Conservation (phyloP, 1,284 basidiomycete genomes). For the Phylloporus sp. region DNA sequence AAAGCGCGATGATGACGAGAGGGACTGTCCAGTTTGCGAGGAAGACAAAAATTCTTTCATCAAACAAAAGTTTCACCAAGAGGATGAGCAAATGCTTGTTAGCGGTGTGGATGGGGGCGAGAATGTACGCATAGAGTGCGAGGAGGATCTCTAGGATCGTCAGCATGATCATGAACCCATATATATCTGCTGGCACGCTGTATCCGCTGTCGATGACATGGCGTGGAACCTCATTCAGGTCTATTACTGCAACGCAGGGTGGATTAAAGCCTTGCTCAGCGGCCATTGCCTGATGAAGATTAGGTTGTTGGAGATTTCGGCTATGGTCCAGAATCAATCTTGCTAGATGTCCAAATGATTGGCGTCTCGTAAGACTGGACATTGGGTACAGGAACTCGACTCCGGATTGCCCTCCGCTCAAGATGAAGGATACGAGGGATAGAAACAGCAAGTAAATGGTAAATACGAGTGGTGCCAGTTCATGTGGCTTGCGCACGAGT, state of each 20-base stretch:
- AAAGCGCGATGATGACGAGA: no score
- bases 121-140: no score
- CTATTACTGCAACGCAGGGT: background rate
- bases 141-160: no score
- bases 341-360: background rate
- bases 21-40: no score
- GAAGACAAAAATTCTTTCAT: no score
- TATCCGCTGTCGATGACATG: background rate
- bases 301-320: background rate
- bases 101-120: no score
- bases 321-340: background rate
- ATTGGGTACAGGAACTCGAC: no score
- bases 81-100: no score
- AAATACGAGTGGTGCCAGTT: no score
- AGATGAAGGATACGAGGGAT: background rate
- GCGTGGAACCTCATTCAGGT: background rate
- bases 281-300: background rate
- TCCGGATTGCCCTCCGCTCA: background rate
- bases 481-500: no score
- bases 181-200: background rate
- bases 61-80: background rate
- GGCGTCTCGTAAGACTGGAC: background rate
- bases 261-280: background rate
- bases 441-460: no score
- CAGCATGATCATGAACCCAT: no score